Conservation (phyloP, 2,329 filamentous ascomycete genomes). For the Colletotrichum gigasporum region DNA sequence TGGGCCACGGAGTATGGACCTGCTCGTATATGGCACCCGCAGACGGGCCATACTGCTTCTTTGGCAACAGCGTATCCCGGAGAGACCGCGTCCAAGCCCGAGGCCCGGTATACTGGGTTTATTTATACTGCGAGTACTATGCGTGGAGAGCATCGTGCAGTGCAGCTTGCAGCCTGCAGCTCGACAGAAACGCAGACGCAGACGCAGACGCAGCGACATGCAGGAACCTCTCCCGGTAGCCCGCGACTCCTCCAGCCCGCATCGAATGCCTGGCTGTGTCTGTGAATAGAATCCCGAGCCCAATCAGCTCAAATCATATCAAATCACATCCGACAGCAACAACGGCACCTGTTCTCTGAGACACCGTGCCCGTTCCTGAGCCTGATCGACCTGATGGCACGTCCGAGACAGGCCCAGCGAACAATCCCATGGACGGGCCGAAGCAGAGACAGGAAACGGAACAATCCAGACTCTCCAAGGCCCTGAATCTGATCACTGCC, state of each 20-base stretch:
- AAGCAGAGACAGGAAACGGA: slow-evolving; percentile 3
- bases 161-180: neutral
- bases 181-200: neutral
- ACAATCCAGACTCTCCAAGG: neutral
- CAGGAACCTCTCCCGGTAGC: neutral
- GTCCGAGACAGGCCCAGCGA: neutral
- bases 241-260: neutral
- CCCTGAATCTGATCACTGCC: neutral
- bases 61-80: too few relatives aligned
- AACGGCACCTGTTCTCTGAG: neutral
- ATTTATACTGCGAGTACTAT: neutral
- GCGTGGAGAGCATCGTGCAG: neutral
- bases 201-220: neutral
- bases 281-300: neutral
- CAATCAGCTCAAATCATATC: neutral
- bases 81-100: too few relatives aligned
- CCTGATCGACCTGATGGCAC: too few relatives aligned
- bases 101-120: too few relatives aligned
- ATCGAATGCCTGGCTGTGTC: neutral
- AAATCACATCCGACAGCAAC: neutral
- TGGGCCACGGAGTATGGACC: too few relatives aligned
- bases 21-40: too few relatives aligned
- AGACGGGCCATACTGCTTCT: too few relatives aligned
- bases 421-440: neutral
- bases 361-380: neutral